Conservation (phyloP, 2,329 filamentous ascomycete genomes). For the Pseudocercospora pini-densiflorae region DNA sequence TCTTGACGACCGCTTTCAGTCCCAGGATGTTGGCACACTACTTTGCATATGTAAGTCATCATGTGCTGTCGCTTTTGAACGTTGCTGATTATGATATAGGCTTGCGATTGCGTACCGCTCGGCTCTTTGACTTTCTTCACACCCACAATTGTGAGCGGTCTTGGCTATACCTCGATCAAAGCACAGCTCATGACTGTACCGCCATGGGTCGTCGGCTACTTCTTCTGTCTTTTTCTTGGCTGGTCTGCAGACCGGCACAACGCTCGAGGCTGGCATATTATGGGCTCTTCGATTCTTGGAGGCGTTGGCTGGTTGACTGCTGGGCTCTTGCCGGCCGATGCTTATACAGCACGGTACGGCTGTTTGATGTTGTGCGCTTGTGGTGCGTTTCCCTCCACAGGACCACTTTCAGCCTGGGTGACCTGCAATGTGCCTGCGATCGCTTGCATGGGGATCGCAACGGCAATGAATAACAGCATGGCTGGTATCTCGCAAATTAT, state of each 20-base stretch:
- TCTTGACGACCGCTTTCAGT: constrained; percentile 43
- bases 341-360: constrained; percentile 40
- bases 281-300: constrained; percentile 29
- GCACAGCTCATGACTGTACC: constrained; percentile 49
- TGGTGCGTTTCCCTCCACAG: constrained; percentile 45
- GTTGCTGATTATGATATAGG: constrained; percentile 8
- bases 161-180: constrained; percentile 52
- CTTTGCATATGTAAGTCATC: constrained; percentile 34
- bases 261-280: constrained; percentile 33
- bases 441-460: constrained; percentile 44
- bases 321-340: constrained; percentile 32
- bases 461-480: constrained; percentile 45
- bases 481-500: constrained; percentile 47
- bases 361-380: constrained; percentile 45
- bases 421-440: constrained; percentile 46
- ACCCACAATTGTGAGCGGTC: constrained; percentile 54
- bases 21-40: constrained; percentile 48
- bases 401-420: constrained; percentile 45
- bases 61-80: not conserved
- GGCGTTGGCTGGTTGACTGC: constrained; percentile 34
- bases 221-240: constrained; percentile 36
- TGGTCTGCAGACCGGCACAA: constrained; percentile 34
- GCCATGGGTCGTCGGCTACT: constrained; percentile 42
- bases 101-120: constrained; percentile 39
- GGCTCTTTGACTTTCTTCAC: constrained; percentile 56